Evolutionary conservation across 2,329 filamentous ascomycete genomes (phyloP).

Genomic region (Ceratocystiopsis minuta): DNA sequence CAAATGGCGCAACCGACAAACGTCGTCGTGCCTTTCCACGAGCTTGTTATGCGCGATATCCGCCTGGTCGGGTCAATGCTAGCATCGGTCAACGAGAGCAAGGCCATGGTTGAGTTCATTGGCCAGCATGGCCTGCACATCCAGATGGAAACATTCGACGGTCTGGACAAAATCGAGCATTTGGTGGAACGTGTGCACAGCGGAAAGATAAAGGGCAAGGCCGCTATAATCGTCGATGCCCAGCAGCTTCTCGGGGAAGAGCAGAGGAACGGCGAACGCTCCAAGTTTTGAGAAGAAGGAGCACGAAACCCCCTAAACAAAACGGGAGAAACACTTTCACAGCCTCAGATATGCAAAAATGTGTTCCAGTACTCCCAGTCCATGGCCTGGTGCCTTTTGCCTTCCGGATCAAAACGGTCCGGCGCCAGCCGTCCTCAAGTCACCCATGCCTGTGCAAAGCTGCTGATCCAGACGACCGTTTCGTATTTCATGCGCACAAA

Average conservation of each 20-base stretch:
- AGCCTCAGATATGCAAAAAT: background rate
- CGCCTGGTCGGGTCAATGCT: constrained; percentile 28
- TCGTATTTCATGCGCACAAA: too few species aligned
- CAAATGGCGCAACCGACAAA: constrained; percentile 35
- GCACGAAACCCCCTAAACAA: too few species aligned
- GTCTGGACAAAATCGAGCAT: constrained; percentile 31
- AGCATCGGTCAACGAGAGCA: constrained; percentile 23
- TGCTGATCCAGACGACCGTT: too few species aligned
- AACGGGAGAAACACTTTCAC: background rate
- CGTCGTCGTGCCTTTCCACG: constrained; percentile 21
- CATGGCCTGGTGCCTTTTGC: too few species aligned
- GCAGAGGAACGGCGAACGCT: background rate
- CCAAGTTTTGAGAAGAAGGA: background rate
- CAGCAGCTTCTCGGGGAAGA: constrained; percentile 18
- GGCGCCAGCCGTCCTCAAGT: too few species aligned
- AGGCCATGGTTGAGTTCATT: constrained; percentile 28
- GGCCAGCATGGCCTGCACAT: constrained; percentile 28
- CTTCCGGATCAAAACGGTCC: too few species aligned
- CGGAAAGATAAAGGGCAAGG: constrained; percentile 37
- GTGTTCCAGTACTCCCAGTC: too few species aligned
- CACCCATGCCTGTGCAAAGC: too few species aligned
- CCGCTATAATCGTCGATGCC: constrained; percentile 30
- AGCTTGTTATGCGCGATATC: constrained; percentile 36
- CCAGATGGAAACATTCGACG: constrained; percentile 31
- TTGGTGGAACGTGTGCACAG: constrained; percentile 30